Conservation (phyloP, 352 stramenopile species). For the Pythium myriotylum region DNA sequence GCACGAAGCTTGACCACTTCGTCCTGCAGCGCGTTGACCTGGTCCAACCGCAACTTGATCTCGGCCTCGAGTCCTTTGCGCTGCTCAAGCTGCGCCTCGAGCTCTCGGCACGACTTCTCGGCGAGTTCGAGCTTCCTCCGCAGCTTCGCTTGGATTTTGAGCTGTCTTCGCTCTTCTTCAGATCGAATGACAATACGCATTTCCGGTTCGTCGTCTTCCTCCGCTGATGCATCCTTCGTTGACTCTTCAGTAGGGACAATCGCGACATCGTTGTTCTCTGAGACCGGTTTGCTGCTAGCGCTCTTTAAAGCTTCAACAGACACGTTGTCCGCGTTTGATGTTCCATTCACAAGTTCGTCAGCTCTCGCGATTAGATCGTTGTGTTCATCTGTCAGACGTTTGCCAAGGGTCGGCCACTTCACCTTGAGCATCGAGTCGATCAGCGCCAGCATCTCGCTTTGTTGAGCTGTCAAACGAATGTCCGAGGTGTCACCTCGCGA, state of each 20-base stretch:
- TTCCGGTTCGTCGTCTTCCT: not conserved
- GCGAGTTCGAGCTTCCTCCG: not conserved
- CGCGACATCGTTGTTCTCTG: not conserved
- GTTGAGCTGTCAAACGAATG: not conserved
- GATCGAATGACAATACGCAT: constrained; percentile 10
- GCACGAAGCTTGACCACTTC: constrained; percentile 8
- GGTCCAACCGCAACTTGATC: not conserved
- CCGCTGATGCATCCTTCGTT: not conserved
- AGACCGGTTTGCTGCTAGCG: not conserved
- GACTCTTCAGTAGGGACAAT: not conserved
- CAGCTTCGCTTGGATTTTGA: not conserved
- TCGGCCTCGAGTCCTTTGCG: not conserved
- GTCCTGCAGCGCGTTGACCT: constrained; percentile 16
- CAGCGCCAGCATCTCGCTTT: constrained; percentile 11
- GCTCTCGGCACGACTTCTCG: not conserved
- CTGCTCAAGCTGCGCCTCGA: constrained; percentile 1
- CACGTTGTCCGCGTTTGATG: not conserved
- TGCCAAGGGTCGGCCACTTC: constrained; percentile 1
- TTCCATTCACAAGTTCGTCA: not conserved
- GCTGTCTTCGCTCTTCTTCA: constrained; percentile 2
- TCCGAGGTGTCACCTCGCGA: not conserved
- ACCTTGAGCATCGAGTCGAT: constrained; percentile 7
- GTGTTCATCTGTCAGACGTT: not conserved
- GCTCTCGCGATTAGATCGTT: not conserved
- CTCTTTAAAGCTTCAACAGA: not conserved